Conservation (phyloP, 768 basidiomycete genomes). For the Aureoboletus auriporus region DNA sequence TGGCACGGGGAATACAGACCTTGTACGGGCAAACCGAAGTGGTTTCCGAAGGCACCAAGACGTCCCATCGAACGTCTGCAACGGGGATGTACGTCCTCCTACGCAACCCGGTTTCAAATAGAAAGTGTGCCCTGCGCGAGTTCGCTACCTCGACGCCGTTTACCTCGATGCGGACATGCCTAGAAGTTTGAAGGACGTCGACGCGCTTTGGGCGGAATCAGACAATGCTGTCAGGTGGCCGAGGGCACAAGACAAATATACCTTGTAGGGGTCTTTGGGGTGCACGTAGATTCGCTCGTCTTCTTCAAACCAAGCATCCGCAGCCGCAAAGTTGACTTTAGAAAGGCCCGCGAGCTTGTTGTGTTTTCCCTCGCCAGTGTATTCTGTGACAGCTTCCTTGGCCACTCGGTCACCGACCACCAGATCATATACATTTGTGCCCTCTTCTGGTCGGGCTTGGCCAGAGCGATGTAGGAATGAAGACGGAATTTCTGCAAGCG, state of each 20-base stretch:
- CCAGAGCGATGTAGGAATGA: slow-evolving; percentile 36
- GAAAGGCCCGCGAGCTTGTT: slow-evolving; percentile 44
- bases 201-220: slow-evolving; percentile 42
- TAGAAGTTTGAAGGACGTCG: slow-evolving; percentile 57
- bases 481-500: slow-evolving; percentile 39
- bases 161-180: slow-evolving; percentile 56
- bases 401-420: slow-evolving; percentile 39
- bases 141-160: slow-evolving; percentile 63
- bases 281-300: slow-evolving; percentile 59
- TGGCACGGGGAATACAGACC: slow-evolving; percentile 31
- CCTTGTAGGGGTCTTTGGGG: slow-evolving; percentile 70
- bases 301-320: slow-evolving; percentile 68
- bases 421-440: slow-evolving; percentile 42
- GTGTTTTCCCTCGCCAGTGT: slow-evolving; percentile 24
- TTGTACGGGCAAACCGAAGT: slow-evolving; percentile 62
- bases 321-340: slow-evolving; percentile 44
- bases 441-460: slow-evolving; percentile 27
- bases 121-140: slow-evolving; percentile 47
- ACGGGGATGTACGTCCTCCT: slow-evolving; percentile 60
- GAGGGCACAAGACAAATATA: slow-evolving; percentile 12
- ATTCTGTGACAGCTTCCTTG: slow-evolving; percentile 36
- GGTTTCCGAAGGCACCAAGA: slow-evolving; percentile 44
- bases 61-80: slow-evolving; percentile 48
- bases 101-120: slow-evolving; percentile 56
- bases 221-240: not conserved